phyloP scores from a whole-genome alignment of 2,329 filamentous ascomycete genomes.

The Dactylonectria estremocensis region DNA sequence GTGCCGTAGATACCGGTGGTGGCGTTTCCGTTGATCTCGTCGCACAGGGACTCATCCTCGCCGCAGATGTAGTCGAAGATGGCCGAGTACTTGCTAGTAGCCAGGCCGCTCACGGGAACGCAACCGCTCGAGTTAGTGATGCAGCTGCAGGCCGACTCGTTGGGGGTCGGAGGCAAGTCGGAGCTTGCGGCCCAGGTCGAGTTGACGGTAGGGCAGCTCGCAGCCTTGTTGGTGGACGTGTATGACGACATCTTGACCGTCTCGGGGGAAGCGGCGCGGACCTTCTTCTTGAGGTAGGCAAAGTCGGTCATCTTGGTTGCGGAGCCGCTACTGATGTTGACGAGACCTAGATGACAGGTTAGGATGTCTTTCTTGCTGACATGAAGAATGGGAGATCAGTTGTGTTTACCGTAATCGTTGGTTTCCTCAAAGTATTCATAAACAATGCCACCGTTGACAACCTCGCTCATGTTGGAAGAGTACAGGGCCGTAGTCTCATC shows the following conservation, averaged over 20 bases:
- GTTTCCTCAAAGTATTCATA: slow-evolving; percentile 97
- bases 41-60: slow-evolving; percentile 69
- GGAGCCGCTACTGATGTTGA: slow-evolving; percentile 70
- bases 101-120: slow-evolving; percentile 72
- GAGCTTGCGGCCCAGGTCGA: slow-evolving; percentile 75
- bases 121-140: slow-evolving; percentile 85
- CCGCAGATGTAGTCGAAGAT: slow-evolving; percentile 86
- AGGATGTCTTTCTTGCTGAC: neutral
- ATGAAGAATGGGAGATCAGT: no score
- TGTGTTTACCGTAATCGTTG: slow-evolving; percentile 82
- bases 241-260: slow-evolving; percentile 78
- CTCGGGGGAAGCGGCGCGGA: slow-evolving; percentile 77
- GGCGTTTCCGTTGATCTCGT: slow-evolving; percentile 78
- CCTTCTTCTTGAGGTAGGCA: slow-evolving; percentile 77
- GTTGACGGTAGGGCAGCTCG: slow-evolving; percentile 78
- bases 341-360: slow-evolving; percentile 61
- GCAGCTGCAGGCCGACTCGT: slow-evolving; percentile 85
- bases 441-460: slow-evolving; percentile 96
- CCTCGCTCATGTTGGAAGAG: slow-evolving; percentile 82
- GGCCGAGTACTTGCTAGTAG: slow-evolving; percentile 72
- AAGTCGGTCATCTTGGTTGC: slow-evolving; percentile 83
- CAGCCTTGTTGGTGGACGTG: slow-evolving; percentile 78
- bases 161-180: slow-evolving; percentile 85
- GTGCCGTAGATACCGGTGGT: slow-evolving; percentile 80
- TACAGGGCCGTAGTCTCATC: slow-evolving; percentile 89